Conservation (phyloP, 192 early-diverging fungal species). For the Entomortierella beljakovae region DNA sequence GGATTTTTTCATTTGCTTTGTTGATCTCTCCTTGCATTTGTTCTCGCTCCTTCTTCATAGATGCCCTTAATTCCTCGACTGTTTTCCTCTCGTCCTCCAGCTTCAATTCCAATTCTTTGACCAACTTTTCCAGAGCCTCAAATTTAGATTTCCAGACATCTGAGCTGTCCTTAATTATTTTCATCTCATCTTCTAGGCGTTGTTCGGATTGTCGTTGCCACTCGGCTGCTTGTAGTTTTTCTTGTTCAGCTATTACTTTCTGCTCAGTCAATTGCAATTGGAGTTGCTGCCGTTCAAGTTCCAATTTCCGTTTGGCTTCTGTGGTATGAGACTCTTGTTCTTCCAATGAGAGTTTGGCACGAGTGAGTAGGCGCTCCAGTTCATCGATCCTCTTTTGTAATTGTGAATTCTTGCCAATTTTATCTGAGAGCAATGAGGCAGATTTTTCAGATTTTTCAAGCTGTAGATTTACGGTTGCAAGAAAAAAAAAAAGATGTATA, state of each 20-base stretch:
- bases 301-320: constrained; percentile 1
- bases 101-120: constrained; percentile 29
- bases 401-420: constrained; percentile 18
- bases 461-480: constrained; percentile 7
- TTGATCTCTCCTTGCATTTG: constrained; percentile 16
- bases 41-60: constrained; percentile 21
- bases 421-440: constrained; percentile 20
- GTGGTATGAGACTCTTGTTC: constrained; percentile 20
- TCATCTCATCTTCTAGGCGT: constrained; percentile 8
- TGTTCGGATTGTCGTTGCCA: background rate
- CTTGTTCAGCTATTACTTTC: constrained; percentile 7
- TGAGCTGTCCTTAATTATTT: constrained; percentile 4
- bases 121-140: constrained; percentile 15
- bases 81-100: constrained; percentile 12
- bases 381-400: constrained; percentile 43
- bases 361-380: constrained; percentile 18
- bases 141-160: constrained; percentile 28
- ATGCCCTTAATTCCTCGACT: constrained; percentile 19
- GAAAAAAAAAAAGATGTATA: constrained; percentile 6
- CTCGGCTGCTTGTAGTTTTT: background rate
- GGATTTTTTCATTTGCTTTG: constrained; percentile 4
- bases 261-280: constrained; percentile 19
- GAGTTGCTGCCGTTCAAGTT: constrained; percentile 14
- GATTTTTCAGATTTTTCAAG: constrained; percentile 52
- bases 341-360: constrained; percentile 17